Percentiles rank a stretch among this genome's conserved stretches.
phyloP scores from a whole-genome alignment of 345 rosid species.

The Salix udensis region DNA sequence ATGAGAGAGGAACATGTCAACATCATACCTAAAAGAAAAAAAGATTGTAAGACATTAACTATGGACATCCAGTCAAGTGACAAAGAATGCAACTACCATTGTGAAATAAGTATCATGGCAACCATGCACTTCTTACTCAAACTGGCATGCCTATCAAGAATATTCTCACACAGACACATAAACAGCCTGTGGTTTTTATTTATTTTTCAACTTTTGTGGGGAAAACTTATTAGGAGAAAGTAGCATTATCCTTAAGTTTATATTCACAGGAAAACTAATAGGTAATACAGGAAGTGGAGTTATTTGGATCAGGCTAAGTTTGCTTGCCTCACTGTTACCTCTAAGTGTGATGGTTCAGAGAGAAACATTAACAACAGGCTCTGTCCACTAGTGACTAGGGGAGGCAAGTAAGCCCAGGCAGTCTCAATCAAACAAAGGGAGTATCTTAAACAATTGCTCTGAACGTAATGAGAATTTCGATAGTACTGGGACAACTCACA shows the following conservation, averaged over 20 bases:
- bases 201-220: too few species aligned
- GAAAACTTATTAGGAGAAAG: too few species aligned
- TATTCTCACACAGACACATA: too few species aligned
- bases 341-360: neutral
- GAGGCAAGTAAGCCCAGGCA: too few species aligned
- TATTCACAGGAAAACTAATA: neutral
- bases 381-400: too few species aligned
- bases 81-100: neutral
- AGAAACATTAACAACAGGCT: neutral
- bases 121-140: neutral
- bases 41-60: neutral
- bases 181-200: too few species aligned
- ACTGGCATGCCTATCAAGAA: too few species aligned
- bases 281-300: neutral
- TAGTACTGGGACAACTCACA: neutral
- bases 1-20: constrained; percentile 48
- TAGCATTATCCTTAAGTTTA: too few species aligned
- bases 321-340: neutral
- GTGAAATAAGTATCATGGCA: neutral
- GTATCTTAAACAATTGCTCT: too few species aligned
- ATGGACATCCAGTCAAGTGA: neutral
- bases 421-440: too few species aligned
- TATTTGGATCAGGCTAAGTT: neutral
- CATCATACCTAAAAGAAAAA: constrained; percentile 58
- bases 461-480: neutral